These are phyloP conservation scores for Paraphaeosphaeria sporulosa DNA, from an alignment of 2,329 filamentous ascomycete species.

Conservation along the genomic window DNA sequence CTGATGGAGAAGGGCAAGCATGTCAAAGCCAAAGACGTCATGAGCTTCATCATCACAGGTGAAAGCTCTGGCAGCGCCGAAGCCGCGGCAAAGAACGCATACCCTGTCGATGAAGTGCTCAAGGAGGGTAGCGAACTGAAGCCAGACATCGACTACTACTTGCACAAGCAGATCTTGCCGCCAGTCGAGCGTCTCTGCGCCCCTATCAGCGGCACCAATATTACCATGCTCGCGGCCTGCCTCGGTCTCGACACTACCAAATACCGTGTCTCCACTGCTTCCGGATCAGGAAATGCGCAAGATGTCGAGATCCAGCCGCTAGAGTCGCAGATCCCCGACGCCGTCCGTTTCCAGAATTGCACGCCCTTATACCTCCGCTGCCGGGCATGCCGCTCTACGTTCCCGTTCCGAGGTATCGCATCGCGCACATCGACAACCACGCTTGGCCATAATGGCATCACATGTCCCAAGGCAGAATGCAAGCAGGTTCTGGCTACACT, in stretches of 20 bases:
- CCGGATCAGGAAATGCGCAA: constrained; percentile 53
- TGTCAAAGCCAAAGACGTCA: constrained; percentile 92
- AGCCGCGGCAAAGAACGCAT: constrained; percentile 85
- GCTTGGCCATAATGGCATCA: constrained; percentile 77
- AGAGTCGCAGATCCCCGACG: constrained; percentile 92
- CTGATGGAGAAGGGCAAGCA: constrained; percentile 86
- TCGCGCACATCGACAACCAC: constrained; percentile 31
- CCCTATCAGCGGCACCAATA: constrained; percentile 92
- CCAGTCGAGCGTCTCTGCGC: constrained; percentile 97
- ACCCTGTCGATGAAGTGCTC: constrained; percentile 82
- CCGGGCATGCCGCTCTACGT: constrained; percentile 76
- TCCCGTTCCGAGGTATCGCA: constrained; percentile 78
- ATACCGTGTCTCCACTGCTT: constrained; percentile 75
- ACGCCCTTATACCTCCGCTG: constrained; percentile 80
- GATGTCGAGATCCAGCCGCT: constrained; percentile 75
- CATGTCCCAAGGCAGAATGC: constrained; percentile 72
- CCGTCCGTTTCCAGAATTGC: constrained; percentile 81
- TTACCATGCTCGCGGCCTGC: constrained; percentile 88
- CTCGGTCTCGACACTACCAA: constrained; percentile 89
- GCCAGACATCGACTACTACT: constrained; percentile 96
- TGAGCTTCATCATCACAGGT: constrained; percentile 91
- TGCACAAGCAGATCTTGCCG: constrained; percentile 97
- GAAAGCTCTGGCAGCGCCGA: constrained; percentile 69
- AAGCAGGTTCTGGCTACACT: constrained; percentile 70
- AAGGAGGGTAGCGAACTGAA: constrained; percentile 78